These are phyloP conservation scores for Athelia sp. DNA, from an alignment of 1,284 basidiomycete genomes.

Conservation along the genomic window DNA sequence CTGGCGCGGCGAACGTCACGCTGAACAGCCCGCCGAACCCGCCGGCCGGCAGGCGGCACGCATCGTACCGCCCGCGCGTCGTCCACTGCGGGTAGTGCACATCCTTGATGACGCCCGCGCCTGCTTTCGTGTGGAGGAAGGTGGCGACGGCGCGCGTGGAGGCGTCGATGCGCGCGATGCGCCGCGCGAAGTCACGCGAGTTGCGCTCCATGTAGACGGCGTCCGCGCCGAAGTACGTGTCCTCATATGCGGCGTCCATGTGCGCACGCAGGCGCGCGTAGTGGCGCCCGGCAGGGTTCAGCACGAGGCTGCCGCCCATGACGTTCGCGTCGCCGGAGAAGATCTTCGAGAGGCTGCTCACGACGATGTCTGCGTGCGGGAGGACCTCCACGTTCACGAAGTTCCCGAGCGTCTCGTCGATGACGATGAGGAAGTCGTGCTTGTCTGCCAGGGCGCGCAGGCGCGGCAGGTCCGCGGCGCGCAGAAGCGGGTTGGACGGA, in stretches of 20 bases:
- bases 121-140: conserved; percentile 55
- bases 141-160: conserved; percentile 85
- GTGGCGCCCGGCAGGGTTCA: conserved; percentile 77
- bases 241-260: conserved; percentile 71
- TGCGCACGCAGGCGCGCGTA: conserved; percentile 63
- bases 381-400: conserved; percentile 94
- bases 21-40: conserved; percentile 94
- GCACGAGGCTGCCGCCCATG: conserved; percentile 92
- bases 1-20: conserved; percentile 72
- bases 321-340: conserved; percentile 96
- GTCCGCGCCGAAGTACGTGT: conserved; percentile 88
- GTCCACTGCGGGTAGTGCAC: conserved; percentile 90
- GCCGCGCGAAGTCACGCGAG: conserved; percentile 84
- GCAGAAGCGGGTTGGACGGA: conserved; percentile 91
- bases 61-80: conserved; percentile 71
- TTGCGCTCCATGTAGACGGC: conserved; percentile 98
- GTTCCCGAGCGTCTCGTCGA: conserved; percentile 97
- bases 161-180: conserved; percentile 75
- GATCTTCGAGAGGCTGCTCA: conserved; percentile 90
- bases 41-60: conserved; percentile 53
- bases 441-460: conserved; percentile 83
- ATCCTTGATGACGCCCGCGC: conserved; percentile 58
- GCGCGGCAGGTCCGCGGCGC: conserved; percentile 76
- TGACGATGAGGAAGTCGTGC: conserved; percentile 83
- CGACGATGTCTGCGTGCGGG: conserved; percentile 89